Conservation (phyloP, 83 land plant genomes). For the Picea abies region DNA sequence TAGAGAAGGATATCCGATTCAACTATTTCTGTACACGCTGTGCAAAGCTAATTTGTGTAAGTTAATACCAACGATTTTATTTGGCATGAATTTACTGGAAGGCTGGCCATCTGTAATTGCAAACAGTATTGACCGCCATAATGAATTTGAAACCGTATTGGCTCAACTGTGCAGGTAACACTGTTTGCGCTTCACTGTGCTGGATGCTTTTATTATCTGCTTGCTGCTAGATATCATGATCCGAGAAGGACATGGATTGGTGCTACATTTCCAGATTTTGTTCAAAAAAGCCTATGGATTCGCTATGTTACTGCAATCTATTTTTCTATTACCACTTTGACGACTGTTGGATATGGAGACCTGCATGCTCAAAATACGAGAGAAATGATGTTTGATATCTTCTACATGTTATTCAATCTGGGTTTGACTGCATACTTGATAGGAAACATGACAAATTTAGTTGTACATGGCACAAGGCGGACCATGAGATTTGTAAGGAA, state of each 20-base stretch:
- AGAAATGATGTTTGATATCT: constrained; percentile 68
- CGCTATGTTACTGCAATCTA: constrained; percentile 59
- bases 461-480: constrained; percentile 68
- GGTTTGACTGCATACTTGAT: constrained; percentile 76
- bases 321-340: constrained; percentile 65
- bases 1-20: constrained; percentile 57
- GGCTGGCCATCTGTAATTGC: too few relatives aligned
- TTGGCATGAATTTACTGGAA: too few relatives aligned
- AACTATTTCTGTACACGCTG: constrained; percentile 64
- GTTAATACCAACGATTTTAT: background rate
- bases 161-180: constrained; percentile 31
- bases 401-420: constrained; percentile 72
- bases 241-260: constrained; percentile 68
- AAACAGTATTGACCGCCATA: too few relatives aligned
- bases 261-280: constrained; percentile 27
- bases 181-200: constrained; percentile 54
- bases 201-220: constrained; percentile 46
- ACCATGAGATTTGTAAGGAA: constrained; percentile 73
- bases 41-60: constrained; percentile 51
- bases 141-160: background rate
- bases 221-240: constrained; percentile 48
- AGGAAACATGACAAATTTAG: constrained; percentile 90
- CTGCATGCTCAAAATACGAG: constrained; percentile 67
- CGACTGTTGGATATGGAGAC: constrained; percentile 85
- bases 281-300: constrained; percentile 24